Evolutionary conservation across 176 grass and related monocot species (phyloP).

Genomic region (Raddia distichophylla): DNA sequence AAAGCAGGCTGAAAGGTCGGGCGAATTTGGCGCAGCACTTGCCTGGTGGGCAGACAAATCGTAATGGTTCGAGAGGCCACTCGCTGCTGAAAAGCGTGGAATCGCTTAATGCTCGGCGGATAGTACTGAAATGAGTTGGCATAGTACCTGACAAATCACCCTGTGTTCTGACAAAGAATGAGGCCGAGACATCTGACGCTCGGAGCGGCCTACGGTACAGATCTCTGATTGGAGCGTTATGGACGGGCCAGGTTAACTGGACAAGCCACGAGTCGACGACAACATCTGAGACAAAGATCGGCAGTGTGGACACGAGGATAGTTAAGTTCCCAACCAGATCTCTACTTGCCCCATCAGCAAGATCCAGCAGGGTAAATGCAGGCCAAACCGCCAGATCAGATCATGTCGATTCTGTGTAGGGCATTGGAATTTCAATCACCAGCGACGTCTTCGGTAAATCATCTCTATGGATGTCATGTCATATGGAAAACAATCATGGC

Average conservation of each 20-base stretch:
- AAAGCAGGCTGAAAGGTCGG: not conserved
- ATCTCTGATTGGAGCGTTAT: conserved; percentile 53
- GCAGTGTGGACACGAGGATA: conserved; percentile 28
- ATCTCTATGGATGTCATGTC: no score
- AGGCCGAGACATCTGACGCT: no score
- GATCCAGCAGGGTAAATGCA: not conserved
- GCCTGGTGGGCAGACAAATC: not conserved
- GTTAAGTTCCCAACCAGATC: conserved; percentile 8
- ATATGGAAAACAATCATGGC: no score
- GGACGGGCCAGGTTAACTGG: conserved; percentile 10
- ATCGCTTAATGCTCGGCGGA: not conserved
- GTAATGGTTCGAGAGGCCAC: not conserved
- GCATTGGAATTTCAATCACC: not conserved
- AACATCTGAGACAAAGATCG: conserved; percentile 47
- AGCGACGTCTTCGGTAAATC: no score
- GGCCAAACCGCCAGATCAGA: not conserved
- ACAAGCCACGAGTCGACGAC: conserved; percentile 30
- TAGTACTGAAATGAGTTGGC: conserved; percentile 28
- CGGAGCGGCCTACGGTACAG: not conserved
- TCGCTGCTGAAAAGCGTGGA: not conserved
- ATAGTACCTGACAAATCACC: no score
- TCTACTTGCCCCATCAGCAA: conserved; percentile 17
- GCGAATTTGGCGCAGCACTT: not conserved
- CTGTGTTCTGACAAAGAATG: no score
- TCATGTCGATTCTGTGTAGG: not conserved